Evolutionary conservation across 2,329 filamentous ascomycete genomes (phyloP).

Genomic region (Trichophyton schoenleinii): DNA sequence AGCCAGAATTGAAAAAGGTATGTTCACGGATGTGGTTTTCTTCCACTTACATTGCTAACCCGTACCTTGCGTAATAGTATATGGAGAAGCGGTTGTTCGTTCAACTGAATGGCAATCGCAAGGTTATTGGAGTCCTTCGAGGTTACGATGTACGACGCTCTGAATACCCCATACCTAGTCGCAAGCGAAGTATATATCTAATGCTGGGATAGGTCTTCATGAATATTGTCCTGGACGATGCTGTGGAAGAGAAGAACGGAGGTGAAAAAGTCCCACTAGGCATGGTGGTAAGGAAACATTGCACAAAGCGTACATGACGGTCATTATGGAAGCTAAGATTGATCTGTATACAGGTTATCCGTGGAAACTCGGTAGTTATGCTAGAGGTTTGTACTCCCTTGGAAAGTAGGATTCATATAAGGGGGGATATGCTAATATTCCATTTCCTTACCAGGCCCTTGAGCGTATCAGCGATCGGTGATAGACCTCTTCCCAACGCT

Average conservation of each 20-base stretch:
- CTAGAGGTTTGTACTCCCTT: constrained; percentile 49
- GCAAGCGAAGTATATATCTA: not conserved
- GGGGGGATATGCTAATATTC: not conserved
- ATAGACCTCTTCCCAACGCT: constrained; percentile 10
- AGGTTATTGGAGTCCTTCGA: constrained; percentile 84
- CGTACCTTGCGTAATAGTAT: constrained; percentile 50
- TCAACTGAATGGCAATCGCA: constrained; percentile 93
- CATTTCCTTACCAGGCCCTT: constrained; percentile 21
- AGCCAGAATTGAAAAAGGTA: constrained; percentile 98
- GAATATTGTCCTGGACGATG: constrained; percentile 95
- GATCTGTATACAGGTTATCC: constrained; percentile 58
- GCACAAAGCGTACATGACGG: not conserved
- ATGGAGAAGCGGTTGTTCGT: constrained; percentile 98
- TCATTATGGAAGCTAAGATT: not conserved
- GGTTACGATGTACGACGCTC: constrained; percentile 73
- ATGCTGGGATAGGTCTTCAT: constrained; percentile 63
- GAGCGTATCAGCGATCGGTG: constrained; percentile 35
- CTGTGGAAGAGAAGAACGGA: constrained; percentile 83
- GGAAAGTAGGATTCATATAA: not conserved
- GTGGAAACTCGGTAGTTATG: constrained; percentile 97
- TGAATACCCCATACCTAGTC: not conserved
- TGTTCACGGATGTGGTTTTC: constrained; percentile 12
- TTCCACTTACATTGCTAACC: constrained; percentile 1
- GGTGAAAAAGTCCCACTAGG: constrained; percentile 83
- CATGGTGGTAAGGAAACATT: constrained; percentile 56